These are phyloP conservation scores for Scheffersomyces segobiensis DNA, from an alignment of 1,139 yeast species.

Conservation along the genomic window DNA sequence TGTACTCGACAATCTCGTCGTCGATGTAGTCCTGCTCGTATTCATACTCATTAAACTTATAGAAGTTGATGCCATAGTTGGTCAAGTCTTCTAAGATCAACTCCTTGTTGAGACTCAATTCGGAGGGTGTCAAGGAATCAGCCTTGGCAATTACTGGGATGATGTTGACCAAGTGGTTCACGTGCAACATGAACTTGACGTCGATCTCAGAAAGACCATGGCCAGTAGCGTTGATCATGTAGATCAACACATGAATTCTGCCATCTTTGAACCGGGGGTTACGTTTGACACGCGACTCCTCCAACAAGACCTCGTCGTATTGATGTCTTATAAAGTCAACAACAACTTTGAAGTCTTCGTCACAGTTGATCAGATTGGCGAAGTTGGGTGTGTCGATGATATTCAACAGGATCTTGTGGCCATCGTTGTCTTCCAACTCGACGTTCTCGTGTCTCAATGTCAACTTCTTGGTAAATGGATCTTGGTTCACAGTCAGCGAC, in stretches of 20 bases:
- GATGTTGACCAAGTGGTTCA: constrained; percentile 43
- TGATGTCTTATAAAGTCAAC: constrained; percentile 53
- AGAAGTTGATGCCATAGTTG: constrained; percentile 40
- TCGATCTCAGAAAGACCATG: constrained; percentile 49
- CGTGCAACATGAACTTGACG: constrained; percentile 40
- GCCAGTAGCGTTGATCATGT: constrained; percentile 50
- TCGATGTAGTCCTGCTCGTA: constrained; percentile 49
- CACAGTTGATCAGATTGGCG: constrained; percentile 62
- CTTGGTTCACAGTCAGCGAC: constrained; percentile 41
- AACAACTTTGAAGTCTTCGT: constrained; percentile 44
- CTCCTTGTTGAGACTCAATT: constrained; percentile 36
- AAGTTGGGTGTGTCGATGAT: constrained; percentile 72
- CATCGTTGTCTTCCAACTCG: constrained; percentile 53
- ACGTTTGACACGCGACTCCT: constrained; percentile 49
- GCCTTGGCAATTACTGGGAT: constrained; percentile 47
- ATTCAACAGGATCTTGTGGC: constrained; percentile 48
- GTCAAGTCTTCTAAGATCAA: constrained; percentile 45
- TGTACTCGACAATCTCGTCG: constrained; percentile 51
- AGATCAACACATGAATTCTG: constrained; percentile 47
- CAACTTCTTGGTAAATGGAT: constrained; percentile 43
- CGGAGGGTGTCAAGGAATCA: constrained; percentile 41
- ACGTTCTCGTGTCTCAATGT: constrained; percentile 51
- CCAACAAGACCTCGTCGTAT: constrained; percentile 50
- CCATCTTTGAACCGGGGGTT: constrained; percentile 51
- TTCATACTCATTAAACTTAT: constrained; percentile 51